phyloP scores from a whole-genome alignment of 768 basidiomycete species.

The Tricholoma bakamatsutake region DNA sequence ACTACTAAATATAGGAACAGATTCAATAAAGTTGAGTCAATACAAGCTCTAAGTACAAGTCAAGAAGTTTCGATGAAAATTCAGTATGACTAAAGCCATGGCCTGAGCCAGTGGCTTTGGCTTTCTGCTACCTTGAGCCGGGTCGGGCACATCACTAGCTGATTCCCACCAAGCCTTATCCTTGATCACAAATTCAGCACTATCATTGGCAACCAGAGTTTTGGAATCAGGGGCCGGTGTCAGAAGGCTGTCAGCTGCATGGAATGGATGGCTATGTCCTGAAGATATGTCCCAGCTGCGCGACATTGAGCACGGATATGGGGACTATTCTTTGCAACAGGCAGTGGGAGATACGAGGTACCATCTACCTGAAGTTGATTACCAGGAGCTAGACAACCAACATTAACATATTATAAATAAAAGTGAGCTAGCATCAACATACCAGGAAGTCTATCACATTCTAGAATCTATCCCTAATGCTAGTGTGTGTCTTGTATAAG shows the following conservation, averaged over 20 bases:
- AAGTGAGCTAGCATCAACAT: neutral
- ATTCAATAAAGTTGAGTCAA: too few species aligned
- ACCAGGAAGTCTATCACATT: neutral
- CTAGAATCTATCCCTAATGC: neutral
- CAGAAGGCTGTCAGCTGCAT: too few species aligned
- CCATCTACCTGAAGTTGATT: neutral
- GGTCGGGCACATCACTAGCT: too few species aligned
- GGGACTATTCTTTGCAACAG: conserved; percentile 1
- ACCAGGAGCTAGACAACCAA: neutral
- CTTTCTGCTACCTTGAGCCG: too few species aligned
- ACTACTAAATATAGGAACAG: too few species aligned
- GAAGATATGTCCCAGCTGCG: too few species aligned
- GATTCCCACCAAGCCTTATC: neutral
- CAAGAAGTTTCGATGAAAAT: too few species aligned
- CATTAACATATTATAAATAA: neutral
- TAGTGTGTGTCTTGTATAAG: neutral
- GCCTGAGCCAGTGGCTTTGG: too few species aligned
- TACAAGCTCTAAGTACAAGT: too few species aligned
- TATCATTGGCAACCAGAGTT: neutral
- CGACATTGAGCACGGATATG: neutral
- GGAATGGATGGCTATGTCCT: too few species aligned
- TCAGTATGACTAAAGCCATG: too few species aligned
- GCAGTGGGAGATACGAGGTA: conserved; percentile 4
- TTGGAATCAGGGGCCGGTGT: neutral
- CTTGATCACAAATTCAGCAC: neutral